A percentile compares a stretch with the other conserved stretches of the same genome.
Conservation (phyloP, 306 rosid genomes). For the Albizia julibrissin region DNA sequence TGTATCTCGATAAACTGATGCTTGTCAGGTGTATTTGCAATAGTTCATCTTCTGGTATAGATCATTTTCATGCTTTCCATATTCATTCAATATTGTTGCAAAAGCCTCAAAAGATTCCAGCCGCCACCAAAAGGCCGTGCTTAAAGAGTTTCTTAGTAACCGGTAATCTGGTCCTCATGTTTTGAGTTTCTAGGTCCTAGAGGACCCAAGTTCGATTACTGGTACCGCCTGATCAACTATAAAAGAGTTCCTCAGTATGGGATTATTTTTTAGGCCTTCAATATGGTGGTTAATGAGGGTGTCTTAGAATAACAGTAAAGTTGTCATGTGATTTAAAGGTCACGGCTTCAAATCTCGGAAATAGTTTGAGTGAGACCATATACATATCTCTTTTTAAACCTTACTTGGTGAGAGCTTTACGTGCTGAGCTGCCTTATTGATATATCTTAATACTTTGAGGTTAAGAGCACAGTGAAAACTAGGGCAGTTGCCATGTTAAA, state of each 20-base stretch:
- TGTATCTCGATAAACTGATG: conserved; percentile 3
- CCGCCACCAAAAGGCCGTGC: background rate
- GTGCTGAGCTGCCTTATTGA: too few species aligned
- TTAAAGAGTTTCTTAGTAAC: background rate
- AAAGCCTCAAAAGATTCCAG: background rate
- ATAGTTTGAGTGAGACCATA: too few species aligned
- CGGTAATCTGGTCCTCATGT: too few species aligned
- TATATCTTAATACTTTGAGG: background rate
- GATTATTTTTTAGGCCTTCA: background rate
- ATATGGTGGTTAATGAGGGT: too few species aligned
- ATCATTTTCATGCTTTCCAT: conserved; percentile 16
- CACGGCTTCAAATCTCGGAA: too few species aligned
- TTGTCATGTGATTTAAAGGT: too few species aligned
- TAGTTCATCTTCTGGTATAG: conserved; percentile 11
- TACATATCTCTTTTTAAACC: too few species aligned
- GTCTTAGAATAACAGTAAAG: too few species aligned
- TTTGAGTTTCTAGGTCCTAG: too few species aligned
- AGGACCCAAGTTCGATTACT: too few species aligned
- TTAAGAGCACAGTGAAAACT: background rate
- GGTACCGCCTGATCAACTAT: too few species aligned
- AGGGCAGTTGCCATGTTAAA: background rate
- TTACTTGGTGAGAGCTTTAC: too few species aligned
- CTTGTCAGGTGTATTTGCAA: background rate
- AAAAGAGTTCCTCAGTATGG: background rate
- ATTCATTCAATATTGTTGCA: background rate